A percentile compares a stretch with the other conserved stretches of the same genome.
Conservation (phyloP, 768 basidiomycete species). For the Trametes cubensis region DNA sequence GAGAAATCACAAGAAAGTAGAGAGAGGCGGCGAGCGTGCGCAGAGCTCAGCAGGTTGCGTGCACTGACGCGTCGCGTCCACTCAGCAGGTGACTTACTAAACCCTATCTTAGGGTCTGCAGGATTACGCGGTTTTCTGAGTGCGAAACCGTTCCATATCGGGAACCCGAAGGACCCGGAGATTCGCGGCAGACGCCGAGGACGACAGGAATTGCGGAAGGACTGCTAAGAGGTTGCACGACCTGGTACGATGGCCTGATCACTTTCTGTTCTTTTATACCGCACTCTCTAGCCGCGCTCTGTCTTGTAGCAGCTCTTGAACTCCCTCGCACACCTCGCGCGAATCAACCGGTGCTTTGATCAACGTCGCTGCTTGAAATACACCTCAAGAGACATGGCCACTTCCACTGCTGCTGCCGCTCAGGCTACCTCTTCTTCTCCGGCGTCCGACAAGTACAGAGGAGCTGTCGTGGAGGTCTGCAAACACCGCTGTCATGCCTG, state of each 20-base stretch:
- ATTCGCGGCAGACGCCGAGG: slow-evolving; percentile 4
- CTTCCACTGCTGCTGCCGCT: neutral
- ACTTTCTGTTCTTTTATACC: slow-evolving; percentile 2
- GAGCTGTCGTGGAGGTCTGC: slow-evolving; percentile 85
- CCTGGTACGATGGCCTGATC: slow-evolving; percentile 21
- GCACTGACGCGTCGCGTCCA: slow-evolving; percentile 27
- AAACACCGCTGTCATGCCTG: neutral
- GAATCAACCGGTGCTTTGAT: neutral
- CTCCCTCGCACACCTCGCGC: neutral
- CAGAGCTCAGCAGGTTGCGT: slow-evolving; percentile 9
- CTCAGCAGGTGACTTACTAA: slow-evolving; percentile 10
- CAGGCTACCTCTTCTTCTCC: slow-evolving; percentile 10
- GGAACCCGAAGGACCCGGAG: neutral
- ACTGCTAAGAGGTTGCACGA: slow-evolving; percentile 14
- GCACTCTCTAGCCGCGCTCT: neutral
- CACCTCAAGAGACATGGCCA: slow-evolving; percentile 3
- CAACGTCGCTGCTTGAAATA: neutral
- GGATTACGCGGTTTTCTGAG: slow-evolving; percentile 23
- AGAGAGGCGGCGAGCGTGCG: slow-evolving; percentile 14
- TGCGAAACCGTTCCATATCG: neutral
- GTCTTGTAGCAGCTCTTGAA: neutral
- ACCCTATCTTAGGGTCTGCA: slow-evolving; percentile 11
- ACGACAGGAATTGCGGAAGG: slow-evolving; percentile 6
- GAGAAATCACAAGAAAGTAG: slow-evolving; percentile 6
- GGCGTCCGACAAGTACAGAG: slow-evolving; percentile 66